Conservation (phyloP, 345 rosid genomes). For the Lagerstroemia speciosa region DNA sequence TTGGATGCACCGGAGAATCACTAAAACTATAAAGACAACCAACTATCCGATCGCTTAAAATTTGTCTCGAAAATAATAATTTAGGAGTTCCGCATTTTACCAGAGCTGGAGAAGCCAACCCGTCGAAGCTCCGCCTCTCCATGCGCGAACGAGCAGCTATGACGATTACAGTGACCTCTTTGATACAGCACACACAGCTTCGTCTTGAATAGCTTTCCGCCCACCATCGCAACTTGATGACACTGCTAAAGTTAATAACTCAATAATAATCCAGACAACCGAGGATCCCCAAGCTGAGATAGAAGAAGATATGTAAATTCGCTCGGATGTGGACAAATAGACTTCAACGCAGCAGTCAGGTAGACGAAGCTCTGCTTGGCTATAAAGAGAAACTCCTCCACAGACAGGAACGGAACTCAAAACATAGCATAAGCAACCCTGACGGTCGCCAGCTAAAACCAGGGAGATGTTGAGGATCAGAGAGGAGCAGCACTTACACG, state of each 20-base stretch:
- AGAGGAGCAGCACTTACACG: too few relatives aligned
- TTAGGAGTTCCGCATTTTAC: conserved; percentile 25
- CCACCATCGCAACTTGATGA: conserved; percentile 40
- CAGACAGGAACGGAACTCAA: background rate
- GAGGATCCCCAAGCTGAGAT: background rate
- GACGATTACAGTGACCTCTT: conserved; percentile 70
- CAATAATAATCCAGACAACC: background rate
- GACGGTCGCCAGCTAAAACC: too few relatives aligned
- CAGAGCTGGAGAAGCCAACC: conserved; percentile 34
- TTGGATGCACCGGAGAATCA: background rate
- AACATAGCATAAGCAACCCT: background rate
- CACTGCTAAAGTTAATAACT: background rate
- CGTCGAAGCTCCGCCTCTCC: conserved; percentile 82
- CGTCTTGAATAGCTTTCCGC: conserved; percentile 71
- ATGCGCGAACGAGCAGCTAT: conserved; percentile 75
- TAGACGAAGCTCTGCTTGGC: background rate
- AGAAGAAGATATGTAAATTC: background rate
- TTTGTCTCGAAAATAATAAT: background rate
- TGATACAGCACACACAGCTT: conserved; percentile 51
- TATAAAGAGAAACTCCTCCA: background rate
- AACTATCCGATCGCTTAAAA: background rate
- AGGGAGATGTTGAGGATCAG: background rate
- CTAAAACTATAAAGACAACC: background rate
- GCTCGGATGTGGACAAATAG: background rate
- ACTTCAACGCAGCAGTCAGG: background rate